Conservation (phyloP, 192 early-diverging fungal genomes). For the Rhizophagus sp. region DNA sequence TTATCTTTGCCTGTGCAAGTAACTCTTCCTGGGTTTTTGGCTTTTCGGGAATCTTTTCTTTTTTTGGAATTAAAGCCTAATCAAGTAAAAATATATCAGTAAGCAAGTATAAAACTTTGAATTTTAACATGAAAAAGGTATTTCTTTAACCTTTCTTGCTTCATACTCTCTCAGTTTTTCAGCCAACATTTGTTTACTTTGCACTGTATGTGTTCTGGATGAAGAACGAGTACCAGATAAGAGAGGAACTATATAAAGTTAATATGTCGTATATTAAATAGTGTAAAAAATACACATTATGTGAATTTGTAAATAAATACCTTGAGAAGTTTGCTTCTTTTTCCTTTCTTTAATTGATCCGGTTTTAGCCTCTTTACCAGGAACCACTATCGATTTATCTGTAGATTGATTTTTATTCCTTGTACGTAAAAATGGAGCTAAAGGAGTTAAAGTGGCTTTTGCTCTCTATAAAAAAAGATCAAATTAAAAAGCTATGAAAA, state of each 20-base stretch:
- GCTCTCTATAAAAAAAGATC: not conserved
- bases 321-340: not conserved
- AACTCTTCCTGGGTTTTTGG: constrained; percentile 57
- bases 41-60: constrained; percentile 38
- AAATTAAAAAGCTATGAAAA: not conserved
- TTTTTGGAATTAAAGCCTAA: constrained; percentile 46
- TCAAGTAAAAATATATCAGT: not conserved
- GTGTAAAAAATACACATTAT: constrained; percentile 20
- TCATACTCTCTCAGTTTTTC: constrained; percentile 51
- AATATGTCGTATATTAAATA: not conserved
- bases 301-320: constrained; percentile 4
- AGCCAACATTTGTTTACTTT: constrained; percentile 51
- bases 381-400: not conserved
- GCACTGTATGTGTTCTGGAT: constrained; percentile 48
- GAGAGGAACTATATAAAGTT: constrained; percentile 27
- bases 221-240: constrained; percentile 48
- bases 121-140: not conserved
- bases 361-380: not conserved
- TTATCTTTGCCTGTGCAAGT: constrained; percentile 53
- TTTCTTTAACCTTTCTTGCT: constrained; percentile 28
- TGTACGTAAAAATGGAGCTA: not conserved
- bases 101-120: not conserved
- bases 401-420: not conserved
- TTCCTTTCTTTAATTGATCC: not conserved
- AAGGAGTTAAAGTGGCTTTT: constrained; percentile 27